Base-by-base conservation (phyloP, 176 grass and related monocot species). In the Otatea glauca region DNA sequence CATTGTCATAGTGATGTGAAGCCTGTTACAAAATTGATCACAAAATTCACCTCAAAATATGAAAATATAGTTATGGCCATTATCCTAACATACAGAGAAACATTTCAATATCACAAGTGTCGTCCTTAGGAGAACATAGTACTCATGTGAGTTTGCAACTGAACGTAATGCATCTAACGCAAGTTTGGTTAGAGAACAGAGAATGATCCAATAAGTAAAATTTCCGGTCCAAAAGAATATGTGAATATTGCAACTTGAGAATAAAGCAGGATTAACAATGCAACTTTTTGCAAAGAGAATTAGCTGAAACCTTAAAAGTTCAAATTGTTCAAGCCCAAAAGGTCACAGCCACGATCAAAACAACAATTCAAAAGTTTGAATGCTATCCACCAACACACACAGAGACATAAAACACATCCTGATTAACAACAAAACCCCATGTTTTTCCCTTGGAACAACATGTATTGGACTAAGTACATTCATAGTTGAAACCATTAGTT, bases 71-170 rank as follows among this genome's bases (percentile, higher is more conserved):
- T 2, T 39, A 4, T 68, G 15, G 18, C 24, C 11, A 76, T 59
- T 58, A 24, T 23, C 39, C n/a, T 62, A 62, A 45, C 0, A 5
- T 18, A 78, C 53, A 58, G 25, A 7, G 17, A 75, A 39, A 2
- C 11, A 15, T 27, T 42, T 42, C 20, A 43, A 23, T 42, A 59
- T 25, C 56, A 17, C 0, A 13, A 24, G 5, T 42, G 11, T 63
- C 23, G 59, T 61, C 13, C 27, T 59, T 41, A 4, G 4, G 20
- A 23, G 21, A 39, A 59, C 4, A 59, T 59, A 29, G n/a, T 58
- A 58, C 18, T 23, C n/a, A 63, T 24, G 61, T 45, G 39, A 59
- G 38, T 27, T 47, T 45, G 7, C 58, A 77, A 77, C 75, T 78
- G 39, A 64, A 64, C 34, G 62, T 6, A 34, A 59, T 29, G n/a